Percentiles rank a stretch among this genome's conserved stretches.
These are phyloP conservation scores for Oemleria cerasiformis DNA, from an alignment of 306 rosid genomes.

Conservation along the genomic window DNA sequence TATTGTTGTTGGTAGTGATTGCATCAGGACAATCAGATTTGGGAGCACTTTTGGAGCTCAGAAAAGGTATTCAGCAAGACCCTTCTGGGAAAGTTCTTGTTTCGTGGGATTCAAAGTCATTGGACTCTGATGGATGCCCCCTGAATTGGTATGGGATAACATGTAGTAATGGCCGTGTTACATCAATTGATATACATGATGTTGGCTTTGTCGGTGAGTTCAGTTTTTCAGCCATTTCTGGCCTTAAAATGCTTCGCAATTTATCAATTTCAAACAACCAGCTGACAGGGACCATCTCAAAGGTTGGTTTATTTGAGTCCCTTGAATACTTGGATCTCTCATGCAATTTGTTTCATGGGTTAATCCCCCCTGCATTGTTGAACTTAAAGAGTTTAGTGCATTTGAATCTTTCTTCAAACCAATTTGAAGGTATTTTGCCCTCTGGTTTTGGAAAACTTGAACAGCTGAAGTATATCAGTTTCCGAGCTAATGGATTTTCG, in stretches of 20 bases:
- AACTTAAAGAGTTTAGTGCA: conserved; percentile 37
- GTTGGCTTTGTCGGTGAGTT: conserved; percentile 65
- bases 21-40: conserved; percentile 58
- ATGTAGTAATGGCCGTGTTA: conserved; percentile 53
- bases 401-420: conserved; percentile 70
- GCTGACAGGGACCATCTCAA: conserved; percentile 50
- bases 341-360: conserved; percentile 50
- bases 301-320: conserved; percentile 39
- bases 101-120: conserved; percentile 66
- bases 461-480: conserved; percentile 47
- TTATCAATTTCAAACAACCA: conserved; percentile 62
- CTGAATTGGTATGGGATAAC: conserved; percentile 59
- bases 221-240: conserved; percentile 45
- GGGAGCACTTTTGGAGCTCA: conserved; percentile 61
- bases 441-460: conserved; percentile 49
- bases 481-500: conserved; percentile 49
- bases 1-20: conserved; percentile 35
- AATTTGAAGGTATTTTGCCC: conserved; percentile 50
- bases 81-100: conserved; percentile 50
- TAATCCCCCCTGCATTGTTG: conserved; percentile 34
- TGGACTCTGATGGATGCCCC: conserved; percentile 75
- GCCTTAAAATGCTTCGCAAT: conserved; percentile 58
- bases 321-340: conserved; percentile 67
- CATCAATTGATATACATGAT: conserved; percentile 53
- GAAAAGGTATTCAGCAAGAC: conserved; percentile 56